Evolutionary conservation across 257 asterid genomes (phyloP).

Genomic region (Fraxinus quadrangulata): DNA sequence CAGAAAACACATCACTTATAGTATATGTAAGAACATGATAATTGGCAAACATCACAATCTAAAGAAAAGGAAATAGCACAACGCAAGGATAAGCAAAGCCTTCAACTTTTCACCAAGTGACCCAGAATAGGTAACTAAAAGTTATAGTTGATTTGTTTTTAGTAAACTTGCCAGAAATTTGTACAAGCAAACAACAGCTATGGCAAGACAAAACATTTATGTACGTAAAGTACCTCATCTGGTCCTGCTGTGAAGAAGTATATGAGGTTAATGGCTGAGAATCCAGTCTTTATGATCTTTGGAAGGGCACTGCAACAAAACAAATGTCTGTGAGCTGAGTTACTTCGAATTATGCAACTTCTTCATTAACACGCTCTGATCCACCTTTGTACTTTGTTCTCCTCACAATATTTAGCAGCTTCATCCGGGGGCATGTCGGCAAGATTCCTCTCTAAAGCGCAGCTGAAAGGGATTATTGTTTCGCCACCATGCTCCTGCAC

Average conservation of each 20-base stretch:
- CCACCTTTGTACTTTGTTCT: conserved; percentile 91
- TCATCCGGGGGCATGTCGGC: conserved; percentile 86
- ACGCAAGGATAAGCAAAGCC: neutral
- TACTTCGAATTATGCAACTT: neutral
- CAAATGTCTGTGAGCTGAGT: conserved; percentile 30
- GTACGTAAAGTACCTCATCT: conserved; percentile 73
- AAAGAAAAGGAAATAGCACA: neutral
- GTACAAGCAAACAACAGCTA: neutral
- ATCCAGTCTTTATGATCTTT: conserved; percentile 96
- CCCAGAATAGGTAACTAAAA: neutral
- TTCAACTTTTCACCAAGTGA: neutral
- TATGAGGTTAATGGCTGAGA: conserved; percentile 90
- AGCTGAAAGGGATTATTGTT: conserved; percentile 84
- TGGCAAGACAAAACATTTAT: neutral
- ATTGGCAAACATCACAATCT: neutral
- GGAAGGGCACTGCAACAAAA: conserved; percentile 73
- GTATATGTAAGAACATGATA: neutral
- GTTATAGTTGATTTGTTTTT: neutral
- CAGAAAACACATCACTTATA: neutral
- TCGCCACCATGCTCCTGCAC: conserved; percentile 99
- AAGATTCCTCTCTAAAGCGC: conserved; percentile 85
- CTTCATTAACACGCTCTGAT: conserved; percentile 26
- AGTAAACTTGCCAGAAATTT: neutral
- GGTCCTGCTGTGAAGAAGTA: conserved; percentile 99
- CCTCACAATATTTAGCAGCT: conserved; percentile 91